Percentiles rank a stretch among this genome's conserved stretches.
These are phyloP conservation scores for Stygiomarasmius scandens DNA, from an alignment of 1,284 basidiomycete genomes.

Conservation along the genomic window DNA sequence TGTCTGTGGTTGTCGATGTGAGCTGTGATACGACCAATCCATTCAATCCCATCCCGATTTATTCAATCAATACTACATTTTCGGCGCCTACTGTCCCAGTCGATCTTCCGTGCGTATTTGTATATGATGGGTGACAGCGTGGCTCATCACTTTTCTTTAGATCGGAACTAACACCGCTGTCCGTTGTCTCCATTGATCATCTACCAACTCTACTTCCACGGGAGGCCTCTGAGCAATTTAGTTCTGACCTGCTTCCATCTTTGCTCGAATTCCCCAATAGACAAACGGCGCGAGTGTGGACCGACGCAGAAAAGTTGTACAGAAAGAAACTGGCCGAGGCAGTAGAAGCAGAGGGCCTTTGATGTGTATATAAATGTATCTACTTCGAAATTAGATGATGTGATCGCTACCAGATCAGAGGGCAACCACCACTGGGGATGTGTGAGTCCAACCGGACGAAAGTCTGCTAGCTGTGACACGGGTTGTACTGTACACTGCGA, in stretches of 20 bases:
- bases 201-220: slow-evolving; percentile 94
- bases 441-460: no score
- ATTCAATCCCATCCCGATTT: slow-evolving; percentile 97
- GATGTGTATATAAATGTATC: background rate
- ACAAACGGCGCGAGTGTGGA: slow-evolving; percentile 80
- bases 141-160: slow-evolving; percentile 32
- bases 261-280: slow-evolving; percentile 78
- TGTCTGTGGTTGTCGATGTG: slow-evolving; percentile 94
- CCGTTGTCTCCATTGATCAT: slow-evolving; percentile 97
- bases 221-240: slow-evolving; percentile 97
- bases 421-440: no score
- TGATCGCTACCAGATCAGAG: background rate
- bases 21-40: slow-evolving; percentile 99
- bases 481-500: no score
- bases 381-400: background rate
- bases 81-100: slow-evolving; percentile 91
- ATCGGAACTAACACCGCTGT: slow-evolving; percentile 65
- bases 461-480: no score
- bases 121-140: slow-evolving; percentile 11
- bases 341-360: slow-evolving; percentile 43
- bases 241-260: slow-evolving; percentile 86
- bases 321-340: slow-evolving; percentile 76
- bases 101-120: slow-evolving; percentile 64
- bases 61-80: slow-evolving; percentile 95
- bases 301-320: slow-evolving; percentile 88